phyloP scores from a whole-genome alignment of 106 monocot genomes.

The Platanthera zijinensis region DNA sequence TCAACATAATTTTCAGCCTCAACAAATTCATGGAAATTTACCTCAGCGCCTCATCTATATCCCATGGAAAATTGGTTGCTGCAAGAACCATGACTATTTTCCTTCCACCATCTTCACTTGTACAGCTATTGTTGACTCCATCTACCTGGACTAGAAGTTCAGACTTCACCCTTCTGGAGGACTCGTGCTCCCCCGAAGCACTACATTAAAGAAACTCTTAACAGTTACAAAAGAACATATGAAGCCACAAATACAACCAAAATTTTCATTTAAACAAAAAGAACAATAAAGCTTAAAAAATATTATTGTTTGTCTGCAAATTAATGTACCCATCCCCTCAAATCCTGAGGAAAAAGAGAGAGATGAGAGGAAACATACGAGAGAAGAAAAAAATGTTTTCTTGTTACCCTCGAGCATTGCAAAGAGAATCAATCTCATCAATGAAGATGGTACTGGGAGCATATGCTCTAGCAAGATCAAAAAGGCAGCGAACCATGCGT shows the following conservation, averaged over 20 bases:
- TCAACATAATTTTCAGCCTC: background rate
- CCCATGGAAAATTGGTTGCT: slow-evolving; percentile 99
- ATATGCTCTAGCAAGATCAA: slow-evolving; percentile 97
- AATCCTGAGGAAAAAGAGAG: background rate
- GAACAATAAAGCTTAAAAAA: background rate
- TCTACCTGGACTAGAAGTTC: slow-evolving; percentile 96
- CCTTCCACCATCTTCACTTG: slow-evolving; percentile 71
- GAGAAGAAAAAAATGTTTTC: background rate
- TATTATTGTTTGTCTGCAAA: background rate
- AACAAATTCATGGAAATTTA: slow-evolving; percentile 10
- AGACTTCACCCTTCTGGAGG: slow-evolving; percentile 97
- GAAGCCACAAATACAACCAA: background rate
- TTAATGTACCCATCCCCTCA: background rate
- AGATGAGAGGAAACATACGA: background rate
- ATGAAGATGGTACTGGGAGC: slow-evolving; percentile 99
- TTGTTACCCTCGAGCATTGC: slow-evolving; percentile 85
- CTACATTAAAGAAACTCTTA: slow-evolving; percentile 21
- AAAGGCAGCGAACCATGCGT: slow-evolving; percentile 90
- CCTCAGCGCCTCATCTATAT: slow-evolving; percentile 99
- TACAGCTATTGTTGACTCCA: slow-evolving; percentile 81
- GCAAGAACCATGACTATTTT: slow-evolving; percentile 99
- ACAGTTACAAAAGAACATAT: background rate
- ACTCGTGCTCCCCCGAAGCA: slow-evolving; percentile 97
- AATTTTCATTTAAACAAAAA: background rate
- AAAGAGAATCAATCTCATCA: slow-evolving; percentile 98